phyloP scores from a whole-genome alignment of 805 yeast genomes.

The Metschnikowia borealis region DNA sequence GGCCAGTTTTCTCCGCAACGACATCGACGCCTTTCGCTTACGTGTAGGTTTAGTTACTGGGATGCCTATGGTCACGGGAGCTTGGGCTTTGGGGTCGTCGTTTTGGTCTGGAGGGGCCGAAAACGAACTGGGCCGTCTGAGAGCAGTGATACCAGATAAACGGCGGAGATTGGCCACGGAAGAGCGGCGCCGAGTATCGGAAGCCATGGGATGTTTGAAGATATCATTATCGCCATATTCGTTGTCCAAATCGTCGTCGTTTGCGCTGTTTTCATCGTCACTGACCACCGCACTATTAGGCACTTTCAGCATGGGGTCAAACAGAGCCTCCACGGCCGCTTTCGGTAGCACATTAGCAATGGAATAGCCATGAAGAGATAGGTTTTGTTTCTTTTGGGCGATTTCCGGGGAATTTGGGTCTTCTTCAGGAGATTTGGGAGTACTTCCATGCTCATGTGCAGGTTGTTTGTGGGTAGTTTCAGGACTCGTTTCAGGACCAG shows the following conservation, averaged over 20 bases:
- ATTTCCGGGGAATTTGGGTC: background rate
- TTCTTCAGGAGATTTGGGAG: no score
- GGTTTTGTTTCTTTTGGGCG: background rate
- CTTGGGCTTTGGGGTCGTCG: slow-evolving; percentile 9
- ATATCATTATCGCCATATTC: slow-evolving; percentile 27
- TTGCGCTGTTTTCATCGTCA: slow-evolving; percentile 8
- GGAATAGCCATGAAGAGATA: background rate
- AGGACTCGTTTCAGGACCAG: no score
- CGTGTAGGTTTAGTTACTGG: slow-evolving; percentile 30
- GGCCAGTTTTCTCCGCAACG: slow-evolving; percentile 3
- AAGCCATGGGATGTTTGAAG: slow-evolving; percentile 26
- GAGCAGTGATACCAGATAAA: slow-evolving; percentile 32
- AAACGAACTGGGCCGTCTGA: slow-evolving; percentile 19
- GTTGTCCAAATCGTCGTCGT: slow-evolving; percentile 13
- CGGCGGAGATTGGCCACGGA: slow-evolving; percentile 32
- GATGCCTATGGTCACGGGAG: slow-evolving; percentile 37
- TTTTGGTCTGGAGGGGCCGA: slow-evolving; percentile 21
- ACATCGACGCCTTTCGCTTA: slow-evolving; percentile 20
- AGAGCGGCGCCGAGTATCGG: slow-evolving; percentile 22
- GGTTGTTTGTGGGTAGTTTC: no score
- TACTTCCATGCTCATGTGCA: no score
- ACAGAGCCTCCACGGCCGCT: slow-evolving; percentile 15
- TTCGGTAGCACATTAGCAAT: background rate
- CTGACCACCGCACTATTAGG: slow-evolving; percentile 10
- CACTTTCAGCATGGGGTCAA: slow-evolving; percentile 27